A percentile compares a stretch with the other conserved stretches of the same genome.
Conservation (phyloP, 177 flowering plant species). For the Tripterygium wilfordii region DNA sequence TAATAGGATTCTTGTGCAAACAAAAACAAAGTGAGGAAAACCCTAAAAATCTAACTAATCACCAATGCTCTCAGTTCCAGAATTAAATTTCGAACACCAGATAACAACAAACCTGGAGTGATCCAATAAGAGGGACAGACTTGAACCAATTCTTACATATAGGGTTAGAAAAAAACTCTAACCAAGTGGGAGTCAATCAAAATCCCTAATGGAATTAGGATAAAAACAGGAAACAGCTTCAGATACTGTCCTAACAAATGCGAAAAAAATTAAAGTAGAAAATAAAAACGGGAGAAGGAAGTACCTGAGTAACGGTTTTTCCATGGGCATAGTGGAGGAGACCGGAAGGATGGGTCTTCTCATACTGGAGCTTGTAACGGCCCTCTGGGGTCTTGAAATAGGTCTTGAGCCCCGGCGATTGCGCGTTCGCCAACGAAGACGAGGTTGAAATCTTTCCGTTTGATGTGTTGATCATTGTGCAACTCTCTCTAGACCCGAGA, state of each 20-base stretch:
- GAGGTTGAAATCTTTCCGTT: constrained; percentile 58
- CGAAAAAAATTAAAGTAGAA: constrained; percentile 6
- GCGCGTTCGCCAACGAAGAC: constrained; percentile 35
- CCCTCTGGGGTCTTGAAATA: constrained; percentile 98
- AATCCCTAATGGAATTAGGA: no score
- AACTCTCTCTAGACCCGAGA: constrained; percentile 2
- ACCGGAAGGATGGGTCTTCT: constrained; percentile 81
- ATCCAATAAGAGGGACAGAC: no score
- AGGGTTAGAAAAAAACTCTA: no score
- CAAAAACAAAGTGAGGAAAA: no score
- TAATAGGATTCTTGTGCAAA: no score
- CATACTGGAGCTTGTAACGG: constrained; percentile 82
- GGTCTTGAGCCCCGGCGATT: constrained; percentile 70
- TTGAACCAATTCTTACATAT: no score
- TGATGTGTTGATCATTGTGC: constrained; percentile 30
- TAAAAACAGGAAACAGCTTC: no score
- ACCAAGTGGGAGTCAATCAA: background rate
- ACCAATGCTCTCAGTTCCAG: no score
- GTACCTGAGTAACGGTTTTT: constrained; percentile 91
- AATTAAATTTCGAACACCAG: no score
- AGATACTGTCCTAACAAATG: background rate
- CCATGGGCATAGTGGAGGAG: constrained; percentile 81
- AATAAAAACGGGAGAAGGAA: constrained; percentile 6
- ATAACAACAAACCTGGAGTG: no score
- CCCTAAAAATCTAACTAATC: no score